Base-by-base conservation (phyloP, 2,329 filamentous ascomycete species). In the Pseudocercospora eumusae region DNA sequence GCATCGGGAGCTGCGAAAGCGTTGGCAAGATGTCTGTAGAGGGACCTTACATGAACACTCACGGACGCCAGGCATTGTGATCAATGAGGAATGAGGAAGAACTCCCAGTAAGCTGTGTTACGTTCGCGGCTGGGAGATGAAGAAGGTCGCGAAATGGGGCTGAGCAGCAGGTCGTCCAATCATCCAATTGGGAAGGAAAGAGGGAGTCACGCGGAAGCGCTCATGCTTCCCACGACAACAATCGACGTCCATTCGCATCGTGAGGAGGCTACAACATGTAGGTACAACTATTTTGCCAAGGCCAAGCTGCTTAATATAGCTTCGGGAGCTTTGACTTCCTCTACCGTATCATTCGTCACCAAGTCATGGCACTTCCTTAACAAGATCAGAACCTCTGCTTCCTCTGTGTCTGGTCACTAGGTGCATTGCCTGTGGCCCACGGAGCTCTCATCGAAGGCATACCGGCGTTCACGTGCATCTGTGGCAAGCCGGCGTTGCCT, bases 381-480 rank as follows among this genome's bases (percentile, higher is more conserved):
- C 36, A 18, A 18, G 13, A n/a, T 40, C 7, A 40, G 36, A 18
- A 40, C 36, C n/a, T 40, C n/a, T n/a, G 36, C 13, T 40, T 15
- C 36, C 36, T 40, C 36, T 49, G 44, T 21, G 44, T 25, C 10
- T 13, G 20, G 20, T 25, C 44, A 23, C 20, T 49, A 20, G 52
- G 31, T 20, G 15, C n/a, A 18, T 33, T 18, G n/a, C 28, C 28
- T 13, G n/a, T 57, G 13, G 70, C 63, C 71, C 68, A 70, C 11
- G 73, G 71, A 21, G 70, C 71, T 63, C 72, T 64, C 4, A 63
- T 70, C 2, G 70, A 66, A 9, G 73, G 70, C 49, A 72, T 63
- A 8, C 70, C 72, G n/a, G 66, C 72, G 36, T 59, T 65, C 15
- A 65, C 59, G 49, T 69, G 69, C 65, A 68, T 67, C 44, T 67